phyloP scores from a whole-genome alignment of 306 rosid genomes.

The Lupinus albus region DNA sequence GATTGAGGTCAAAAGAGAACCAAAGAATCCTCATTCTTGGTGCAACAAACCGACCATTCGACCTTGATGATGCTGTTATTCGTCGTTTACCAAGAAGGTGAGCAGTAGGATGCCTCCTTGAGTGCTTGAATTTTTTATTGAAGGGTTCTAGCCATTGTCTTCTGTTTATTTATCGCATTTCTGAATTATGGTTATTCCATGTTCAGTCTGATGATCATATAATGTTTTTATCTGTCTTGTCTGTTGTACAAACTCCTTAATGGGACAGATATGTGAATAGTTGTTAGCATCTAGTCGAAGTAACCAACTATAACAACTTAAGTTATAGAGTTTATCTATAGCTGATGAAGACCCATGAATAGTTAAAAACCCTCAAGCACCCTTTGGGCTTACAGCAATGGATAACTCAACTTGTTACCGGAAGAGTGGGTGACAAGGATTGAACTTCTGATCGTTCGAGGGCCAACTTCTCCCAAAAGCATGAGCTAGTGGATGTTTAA shows the following conservation, averaged over 20 bases:
- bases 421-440: not conserved
- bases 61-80: slow-evolving; percentile 96
- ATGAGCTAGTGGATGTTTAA: not conserved
- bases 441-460: not conserved
- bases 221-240: not conserved
- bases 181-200: not conserved
- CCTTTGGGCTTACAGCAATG: not conserved
- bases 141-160: slow-evolving; percentile 8
- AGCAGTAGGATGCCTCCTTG: not conserved
- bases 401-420: not conserved
- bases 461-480: not conserved
- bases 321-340: no score
- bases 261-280: not conserved
- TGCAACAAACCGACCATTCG: slow-evolving; percentile 96
- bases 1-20: slow-evolving; percentile 91
- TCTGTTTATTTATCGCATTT: slow-evolving; percentile 4
- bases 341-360: not conserved
- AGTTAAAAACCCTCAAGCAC: not conserved
- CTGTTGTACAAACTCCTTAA: no score
- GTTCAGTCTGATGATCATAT: not conserved
- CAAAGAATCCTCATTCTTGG: slow-evolving; percentile 95
- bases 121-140: slow-evolving; percentile 13
- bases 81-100: slow-evolving; percentile 98
- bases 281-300: not conserved
- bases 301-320: no score